Base-by-base conservation (phyloP, 441 rosid genomes). In the Jatropha podagrica region DNA sequence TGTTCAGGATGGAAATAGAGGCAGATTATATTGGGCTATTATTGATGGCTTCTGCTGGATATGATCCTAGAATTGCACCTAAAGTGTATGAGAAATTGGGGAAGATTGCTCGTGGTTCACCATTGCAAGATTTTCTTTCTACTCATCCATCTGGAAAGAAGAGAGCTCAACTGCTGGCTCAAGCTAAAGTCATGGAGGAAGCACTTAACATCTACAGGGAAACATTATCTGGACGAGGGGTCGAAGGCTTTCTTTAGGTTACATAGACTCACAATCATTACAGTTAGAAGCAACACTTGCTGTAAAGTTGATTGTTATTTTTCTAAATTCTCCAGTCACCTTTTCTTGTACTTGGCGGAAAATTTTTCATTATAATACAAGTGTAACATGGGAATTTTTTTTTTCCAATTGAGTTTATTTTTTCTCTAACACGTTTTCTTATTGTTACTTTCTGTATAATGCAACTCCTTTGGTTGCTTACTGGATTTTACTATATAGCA, bases 131-230 rank as follows among this genome's bases (percentile, higher is more conserved):
- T 74, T 93, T 93, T 77, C 86, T 96, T 15, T 90, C 97, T 4
- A 96, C 97, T n/a, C 99, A 96, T 84, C 99, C 97, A 38, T 96
- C 99, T 12, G 97, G 97, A 27, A 91, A 83, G 87, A 89, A 85
- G 86, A 88, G 99, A 81, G 87, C 97, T 58, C 78, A 87, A 73
- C 75, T 89, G 78, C 84, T 94, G 71, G 89, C 94, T 68, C 85
- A 83, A 77, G 97, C 99, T 69, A 52, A 89, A 74, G 96, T 96
- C 81, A 96, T 96, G 98, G 93, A 94, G 76, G 98, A 92, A 85
- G 99, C 97, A 61, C 83, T 94, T 15, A 20, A 72, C 66, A 82
- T 94, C 42, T 92, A 91, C 79, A 80, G 97, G 76, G 95, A 92
- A 48, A 83, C 68, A 9, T 60, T 69, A 26, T 26, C 95, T n/a